These are phyloP conservation scores for Arctostaphylos glauca DNA, from an alignment of 148 eudicot species.

Conservation along the genomic window DNA sequence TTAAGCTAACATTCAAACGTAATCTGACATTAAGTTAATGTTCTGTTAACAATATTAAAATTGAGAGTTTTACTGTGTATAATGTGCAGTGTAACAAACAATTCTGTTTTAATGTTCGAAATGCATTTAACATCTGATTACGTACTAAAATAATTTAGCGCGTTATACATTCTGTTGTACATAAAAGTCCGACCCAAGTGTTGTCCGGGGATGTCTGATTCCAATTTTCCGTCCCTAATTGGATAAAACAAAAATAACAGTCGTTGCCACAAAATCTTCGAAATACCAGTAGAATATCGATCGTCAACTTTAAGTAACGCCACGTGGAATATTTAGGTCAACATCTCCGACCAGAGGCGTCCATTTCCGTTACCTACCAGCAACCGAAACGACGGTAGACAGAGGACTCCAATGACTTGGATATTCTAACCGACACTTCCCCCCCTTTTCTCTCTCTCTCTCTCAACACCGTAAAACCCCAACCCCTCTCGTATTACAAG, in stretches of 20 bases:
- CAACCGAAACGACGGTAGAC: background rate
- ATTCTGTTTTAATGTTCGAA: no score
- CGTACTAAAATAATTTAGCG: no score
- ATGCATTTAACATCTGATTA: no score
- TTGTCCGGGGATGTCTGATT: background rate
- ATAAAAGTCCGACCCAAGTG: no score
- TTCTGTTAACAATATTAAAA: no score
- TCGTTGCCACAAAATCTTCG: background rate
- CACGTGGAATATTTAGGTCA: background rate
- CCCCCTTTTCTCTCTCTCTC: background rate
- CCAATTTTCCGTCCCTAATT: background rate
- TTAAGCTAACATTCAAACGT: no score
- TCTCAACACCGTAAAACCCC: background rate
- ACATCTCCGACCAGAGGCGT: background rate
- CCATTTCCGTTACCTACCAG: conserved; percentile 5
- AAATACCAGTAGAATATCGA: background rate
- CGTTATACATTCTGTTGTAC: no score
- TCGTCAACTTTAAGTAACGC: background rate
- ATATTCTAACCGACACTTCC: background rate
- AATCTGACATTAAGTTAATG: no score
- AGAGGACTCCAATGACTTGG: background rate
- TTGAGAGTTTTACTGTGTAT: no score
- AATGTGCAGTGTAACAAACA: no score
- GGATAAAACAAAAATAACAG: background rate
- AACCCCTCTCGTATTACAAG: background rate